Conservation (phyloP, 306 rosid genomes). For the Gleditsia sinensis region DNA sequence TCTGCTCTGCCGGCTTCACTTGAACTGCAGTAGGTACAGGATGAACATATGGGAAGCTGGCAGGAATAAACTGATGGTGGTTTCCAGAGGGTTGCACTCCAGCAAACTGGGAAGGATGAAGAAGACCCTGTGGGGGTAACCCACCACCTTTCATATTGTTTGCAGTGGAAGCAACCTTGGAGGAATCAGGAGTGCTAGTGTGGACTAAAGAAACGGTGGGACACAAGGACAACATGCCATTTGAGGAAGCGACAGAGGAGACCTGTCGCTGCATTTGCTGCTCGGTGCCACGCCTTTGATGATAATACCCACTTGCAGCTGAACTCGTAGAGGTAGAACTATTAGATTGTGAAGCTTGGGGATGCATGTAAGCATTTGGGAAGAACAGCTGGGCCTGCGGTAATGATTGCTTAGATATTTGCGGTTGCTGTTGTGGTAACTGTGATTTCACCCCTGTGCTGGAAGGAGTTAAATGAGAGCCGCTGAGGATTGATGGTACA, state of each 20-base stretch:
- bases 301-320: slow-evolving; percentile 55
- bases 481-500: slow-evolving; percentile 73
- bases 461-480: slow-evolving; percentile 58
- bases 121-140: slow-evolving; percentile 57
- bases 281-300: slow-evolving; percentile 65
- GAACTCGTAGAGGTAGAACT: slow-evolving; percentile 54
- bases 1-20: slow-evolving; percentile 89
- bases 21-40: slow-evolving; percentile 70
- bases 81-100: slow-evolving; percentile 62
- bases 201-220: slow-evolving; percentile 38
- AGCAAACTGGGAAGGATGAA: slow-evolving; percentile 70
- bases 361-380: slow-evolving; percentile 52
- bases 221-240: slow-evolving; percentile 59
- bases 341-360: slow-evolving; percentile 62
- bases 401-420: slow-evolving; percentile 60
- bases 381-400: slow-evolving; percentile 68
- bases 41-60: slow-evolving; percentile 64
- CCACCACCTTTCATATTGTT: slow-evolving; percentile 58
- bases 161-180: slow-evolving; percentile 45
- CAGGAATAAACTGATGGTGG: slow-evolving; percentile 60
- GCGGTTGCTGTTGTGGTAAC: slow-evolving; percentile 53
- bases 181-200: slow-evolving; percentile 47
- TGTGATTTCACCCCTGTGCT: slow-evolving; percentile 54
- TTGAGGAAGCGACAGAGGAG: slow-evolving; percentile 55
- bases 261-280: slow-evolving; percentile 63